Evolutionary conservation across 2,329 filamentous ascomycete genomes (phyloP).

Genomic region (Diaporthe batatas): DNA sequence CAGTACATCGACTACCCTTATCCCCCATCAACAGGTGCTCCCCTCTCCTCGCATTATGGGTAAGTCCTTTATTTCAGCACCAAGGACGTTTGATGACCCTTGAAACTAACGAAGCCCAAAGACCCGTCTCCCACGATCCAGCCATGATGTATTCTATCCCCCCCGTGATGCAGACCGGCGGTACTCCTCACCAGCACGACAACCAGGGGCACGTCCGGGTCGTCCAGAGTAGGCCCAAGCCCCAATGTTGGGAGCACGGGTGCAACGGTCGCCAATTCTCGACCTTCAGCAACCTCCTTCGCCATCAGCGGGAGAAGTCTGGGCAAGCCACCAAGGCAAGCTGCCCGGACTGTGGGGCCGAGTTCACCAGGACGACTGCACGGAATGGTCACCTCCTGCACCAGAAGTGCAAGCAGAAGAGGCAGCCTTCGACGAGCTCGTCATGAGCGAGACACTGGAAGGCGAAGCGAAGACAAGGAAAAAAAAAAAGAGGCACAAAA

Average conservation of each 20-base stretch:
- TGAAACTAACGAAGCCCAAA: constrained; percentile 41
- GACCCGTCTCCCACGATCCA: constrained; percentile 44
- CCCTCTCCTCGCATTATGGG: constrained; percentile 51
- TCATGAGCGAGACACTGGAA: constrained; percentile 33
- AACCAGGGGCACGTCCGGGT: constrained; percentile 71
- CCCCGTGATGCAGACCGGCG: constrained; percentile 45
- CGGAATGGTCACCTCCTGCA: constrained; percentile 88
- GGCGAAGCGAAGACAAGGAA: background rate
- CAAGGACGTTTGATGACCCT: too few relatives aligned
- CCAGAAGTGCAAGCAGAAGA: constrained; percentile 83
- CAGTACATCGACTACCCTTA: constrained; percentile 52
- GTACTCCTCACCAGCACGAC: constrained; percentile 51
- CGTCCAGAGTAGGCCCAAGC: constrained; percentile 85
- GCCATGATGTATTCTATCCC: constrained; percentile 51
- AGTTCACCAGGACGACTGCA: constrained; percentile 90
- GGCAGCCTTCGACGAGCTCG: constrained; percentile 65
- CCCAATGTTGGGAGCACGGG: constrained; percentile 96
- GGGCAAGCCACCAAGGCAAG: constrained; percentile 90
- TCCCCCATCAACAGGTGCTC: constrained; percentile 46
- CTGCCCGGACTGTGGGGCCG: constrained; percentile 91
- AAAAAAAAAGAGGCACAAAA: constrained; percentile 6
- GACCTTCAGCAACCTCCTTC: constrained; percentile 93
- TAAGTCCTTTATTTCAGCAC: constrained; percentile 45
- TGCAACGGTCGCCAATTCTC: constrained; percentile 97
- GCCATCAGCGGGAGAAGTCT: constrained; percentile 94